Evolutionary conservation across 2,329 filamentous ascomycete genomes (phyloP).

Genomic region (Neospermospora avenae): DNA sequence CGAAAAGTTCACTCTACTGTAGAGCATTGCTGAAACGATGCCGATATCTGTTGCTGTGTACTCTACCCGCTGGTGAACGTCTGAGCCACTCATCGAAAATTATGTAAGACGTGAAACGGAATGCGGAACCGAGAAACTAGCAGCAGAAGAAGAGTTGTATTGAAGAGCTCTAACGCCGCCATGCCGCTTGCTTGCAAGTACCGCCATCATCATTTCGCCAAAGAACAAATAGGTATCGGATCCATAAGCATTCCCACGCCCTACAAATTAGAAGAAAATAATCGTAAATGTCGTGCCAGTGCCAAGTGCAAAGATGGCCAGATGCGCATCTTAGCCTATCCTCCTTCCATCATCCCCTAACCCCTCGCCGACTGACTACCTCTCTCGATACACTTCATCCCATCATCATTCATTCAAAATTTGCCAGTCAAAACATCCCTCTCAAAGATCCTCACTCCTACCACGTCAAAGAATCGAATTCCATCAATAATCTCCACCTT

Average conservation of each 20-base stretch:
- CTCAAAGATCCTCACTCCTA: constrained; percentile 53
- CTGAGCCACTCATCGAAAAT: no score
- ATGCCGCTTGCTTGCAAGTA: not conserved
- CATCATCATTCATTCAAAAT: no score
- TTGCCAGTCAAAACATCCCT: constrained; percentile 50
- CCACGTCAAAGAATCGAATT: constrained; percentile 44
- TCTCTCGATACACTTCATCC: no score
- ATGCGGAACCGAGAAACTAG: no score
- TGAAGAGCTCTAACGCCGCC: not conserved
- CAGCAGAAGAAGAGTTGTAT: not conserved
- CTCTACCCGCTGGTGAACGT: no score
- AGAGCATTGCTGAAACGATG: no score
- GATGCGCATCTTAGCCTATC: not conserved
- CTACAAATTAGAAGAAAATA: not conserved
- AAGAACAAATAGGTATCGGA: constrained; percentile 7
- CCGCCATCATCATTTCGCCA: not conserved
- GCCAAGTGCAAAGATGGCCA: not conserved
- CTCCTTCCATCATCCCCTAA: not conserved
- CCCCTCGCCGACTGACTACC: no score
- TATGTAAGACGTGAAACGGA: no score
- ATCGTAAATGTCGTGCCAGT: not conserved
- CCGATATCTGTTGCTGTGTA: no score
- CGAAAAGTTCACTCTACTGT: no score
- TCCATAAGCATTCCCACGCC: not conserved
- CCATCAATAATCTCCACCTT: constrained; percentile 41